Percentiles rank a stretch among this genome's conserved stretches.
phyloP scores from a whole-genome alignment of 192 early-diverging fungal genomes.

The Podila clonocystis region DNA sequence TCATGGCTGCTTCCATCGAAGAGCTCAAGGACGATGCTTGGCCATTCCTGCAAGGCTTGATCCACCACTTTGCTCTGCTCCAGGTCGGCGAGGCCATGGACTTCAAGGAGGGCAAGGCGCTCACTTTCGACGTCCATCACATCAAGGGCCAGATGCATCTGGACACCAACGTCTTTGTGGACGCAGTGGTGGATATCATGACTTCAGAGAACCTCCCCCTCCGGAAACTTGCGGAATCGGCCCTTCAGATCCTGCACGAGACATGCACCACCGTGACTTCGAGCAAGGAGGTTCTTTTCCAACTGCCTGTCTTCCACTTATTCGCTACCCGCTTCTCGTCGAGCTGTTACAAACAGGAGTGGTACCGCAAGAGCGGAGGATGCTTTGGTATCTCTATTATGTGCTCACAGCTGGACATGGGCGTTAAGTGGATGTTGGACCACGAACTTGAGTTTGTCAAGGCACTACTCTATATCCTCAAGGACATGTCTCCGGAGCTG shows the following conservation, averaged over 20 bases:
- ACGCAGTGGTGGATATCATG: slow-evolving; percentile 82
- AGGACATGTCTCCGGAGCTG: slow-evolving; percentile 87
- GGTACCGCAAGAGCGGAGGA: slow-evolving; percentile 89
- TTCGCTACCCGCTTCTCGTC: slow-evolving; percentile 90
- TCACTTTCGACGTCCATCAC: slow-evolving; percentile 60
- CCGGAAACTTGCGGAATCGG: slow-evolving; percentile 70
- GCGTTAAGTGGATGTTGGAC: slow-evolving; percentile 91
- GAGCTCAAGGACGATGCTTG: slow-evolving; percentile 70
- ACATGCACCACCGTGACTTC: slow-evolving; percentile 65
- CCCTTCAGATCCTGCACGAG: slow-evolving; percentile 72
- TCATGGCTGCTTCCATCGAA: slow-evolving; percentile 69
- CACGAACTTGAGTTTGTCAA: slow-evolving; percentile 95
- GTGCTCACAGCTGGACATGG: slow-evolving; percentile 84
- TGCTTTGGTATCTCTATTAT: slow-evolving; percentile 90
- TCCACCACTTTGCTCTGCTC: slow-evolving; percentile 81
- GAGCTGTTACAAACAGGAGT: slow-evolving; percentile 90
- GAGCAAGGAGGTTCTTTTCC: slow-evolving; percentile 66
- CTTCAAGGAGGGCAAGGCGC: slow-evolving; percentile 57
- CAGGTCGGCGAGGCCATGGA: slow-evolving; percentile 75
- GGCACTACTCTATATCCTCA: slow-evolving; percentile 92
- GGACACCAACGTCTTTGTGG: slow-evolving; percentile 78
- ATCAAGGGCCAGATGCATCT: slow-evolving; percentile 57
- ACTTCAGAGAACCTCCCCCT: slow-evolving; percentile 71
- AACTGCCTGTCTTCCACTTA: slow-evolving; percentile 78
- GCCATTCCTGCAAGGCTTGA: slow-evolving; percentile 70